Evolutionary conservation across 805 yeast species (phyloP).

Genomic region (Candida patagonica): DNA sequence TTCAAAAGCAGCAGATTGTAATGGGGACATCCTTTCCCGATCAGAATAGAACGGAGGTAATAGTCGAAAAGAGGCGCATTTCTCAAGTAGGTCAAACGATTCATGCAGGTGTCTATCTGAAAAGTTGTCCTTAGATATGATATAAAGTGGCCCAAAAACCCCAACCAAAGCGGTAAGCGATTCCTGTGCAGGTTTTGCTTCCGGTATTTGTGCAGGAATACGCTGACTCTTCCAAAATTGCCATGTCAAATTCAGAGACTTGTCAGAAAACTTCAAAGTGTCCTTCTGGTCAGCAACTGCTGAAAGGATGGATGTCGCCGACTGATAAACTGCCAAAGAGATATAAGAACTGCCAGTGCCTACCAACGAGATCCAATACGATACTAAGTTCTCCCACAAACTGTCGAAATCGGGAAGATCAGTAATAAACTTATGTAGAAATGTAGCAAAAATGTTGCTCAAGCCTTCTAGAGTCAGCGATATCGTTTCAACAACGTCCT

Average conservation of each 20-base stretch:
- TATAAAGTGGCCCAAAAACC: constrained; percentile 43
- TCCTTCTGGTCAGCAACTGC: constrained; percentile 37
- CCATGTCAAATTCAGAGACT: constrained; percentile 19
- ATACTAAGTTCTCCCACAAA: constrained; percentile 52
- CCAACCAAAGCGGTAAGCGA: constrained; percentile 46
- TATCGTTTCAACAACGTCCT: constrained; percentile 45
- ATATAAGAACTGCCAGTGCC: constrained; percentile 40
- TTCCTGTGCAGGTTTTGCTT: constrained; percentile 39
- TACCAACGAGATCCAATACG: constrained; percentile 38
- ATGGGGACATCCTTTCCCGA: constrained; percentile 43
- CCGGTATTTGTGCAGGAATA: constrained; percentile 25
- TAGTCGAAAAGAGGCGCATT: constrained; percentile 65
- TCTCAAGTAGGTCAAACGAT: constrained; percentile 50
- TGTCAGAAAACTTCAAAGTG: constrained; percentile 29
- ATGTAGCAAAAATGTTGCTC: constrained; percentile 49
- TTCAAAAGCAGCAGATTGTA: constrained; percentile 52
- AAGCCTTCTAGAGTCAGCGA: constrained; percentile 56
- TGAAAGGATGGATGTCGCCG: background rate
- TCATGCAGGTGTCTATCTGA: constrained; percentile 34
- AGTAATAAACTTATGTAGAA: constrained; percentile 32
- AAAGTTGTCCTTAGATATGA: constrained; percentile 23
- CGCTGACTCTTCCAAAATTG: constrained; percentile 35
- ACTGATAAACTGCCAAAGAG: constrained; percentile 42
- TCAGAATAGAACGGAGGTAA: constrained; percentile 53
- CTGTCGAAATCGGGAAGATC: constrained; percentile 17